phyloP scores from a whole-genome alignment of 768 basidiomycete genomes.

The Rhizopogon salebrosus region DNA sequence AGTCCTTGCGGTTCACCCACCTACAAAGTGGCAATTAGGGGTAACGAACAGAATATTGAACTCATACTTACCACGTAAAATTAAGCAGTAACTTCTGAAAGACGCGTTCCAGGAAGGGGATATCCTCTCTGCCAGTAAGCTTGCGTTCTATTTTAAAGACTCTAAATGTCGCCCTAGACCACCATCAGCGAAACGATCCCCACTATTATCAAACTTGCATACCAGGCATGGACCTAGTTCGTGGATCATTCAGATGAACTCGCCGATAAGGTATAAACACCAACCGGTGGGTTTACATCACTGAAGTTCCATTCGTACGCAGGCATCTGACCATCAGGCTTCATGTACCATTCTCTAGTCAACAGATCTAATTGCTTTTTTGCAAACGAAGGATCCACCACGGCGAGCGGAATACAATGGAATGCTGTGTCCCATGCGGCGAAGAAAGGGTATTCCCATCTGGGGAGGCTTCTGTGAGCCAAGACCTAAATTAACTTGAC shows the following conservation, averaged over 20 bases:
- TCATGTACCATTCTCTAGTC: conserved; percentile 99
- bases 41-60: not conserved
- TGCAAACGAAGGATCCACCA: conserved; percentile 92
- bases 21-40: conserved; percentile 19
- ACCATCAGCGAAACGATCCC: not conserved
- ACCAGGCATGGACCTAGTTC: conserved; percentile 80
- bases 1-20: conserved; percentile 99
- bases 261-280: not conserved
- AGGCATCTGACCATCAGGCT: conserved; percentile 97
- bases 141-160: conserved; percentile 99
- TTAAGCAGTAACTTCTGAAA: conserved; percentile 97
- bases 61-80: conserved; percentile 77
- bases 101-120: conserved; percentile 91
- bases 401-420: conserved; percentile 95
- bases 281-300: conserved; percentile 92
- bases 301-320: conserved; percentile 99
- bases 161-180: conserved; percentile 86
- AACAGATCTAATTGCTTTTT: conserved; percentile 97
- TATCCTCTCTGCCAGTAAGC: conserved; percentile 83
- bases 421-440: conserved; percentile 99
- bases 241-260: not conserved
- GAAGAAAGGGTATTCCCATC: conserved; percentile 99
- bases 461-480: conserved; percentile 21
- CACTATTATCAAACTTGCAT: conserved; percentile 9
- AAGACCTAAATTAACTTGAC: not conserved